These are phyloP conservation scores for Albophoma yamanashiensis DNA, from an alignment of 2,329 filamentous ascomycete species.

Conservation along the genomic window DNA sequence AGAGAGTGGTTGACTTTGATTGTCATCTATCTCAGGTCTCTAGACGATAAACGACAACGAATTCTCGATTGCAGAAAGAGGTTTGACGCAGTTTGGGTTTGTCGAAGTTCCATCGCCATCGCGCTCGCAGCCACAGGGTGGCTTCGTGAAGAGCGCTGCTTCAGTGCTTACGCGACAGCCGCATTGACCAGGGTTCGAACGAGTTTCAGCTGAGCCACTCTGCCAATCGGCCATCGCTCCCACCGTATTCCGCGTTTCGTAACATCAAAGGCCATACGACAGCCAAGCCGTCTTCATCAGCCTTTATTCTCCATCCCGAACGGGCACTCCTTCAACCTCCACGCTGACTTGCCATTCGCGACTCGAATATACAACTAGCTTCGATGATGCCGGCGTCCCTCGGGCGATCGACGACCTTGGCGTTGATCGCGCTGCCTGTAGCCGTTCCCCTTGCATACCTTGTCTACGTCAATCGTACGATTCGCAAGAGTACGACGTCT, in stretches of 20 bases:
- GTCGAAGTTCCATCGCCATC: too few relatives aligned
- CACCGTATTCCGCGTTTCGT: background rate
- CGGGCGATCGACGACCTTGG: background rate
- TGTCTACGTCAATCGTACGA: conserved; percentile 4
- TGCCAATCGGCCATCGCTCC: background rate
- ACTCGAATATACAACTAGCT: too few relatives aligned
- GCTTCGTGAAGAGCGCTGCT: background rate
- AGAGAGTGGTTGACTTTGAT: background rate
- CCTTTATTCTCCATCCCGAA: background rate
- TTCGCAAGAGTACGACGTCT: conserved; percentile 5
- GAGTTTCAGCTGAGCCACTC: background rate
- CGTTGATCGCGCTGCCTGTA: conserved; percentile 1
- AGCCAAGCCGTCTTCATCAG: background rate
- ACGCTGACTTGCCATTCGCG: too few relatives aligned
- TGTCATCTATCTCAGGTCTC: background rate
- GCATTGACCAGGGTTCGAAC: background rate
- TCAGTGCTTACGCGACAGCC: background rate
- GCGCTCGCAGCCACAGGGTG: background rate
- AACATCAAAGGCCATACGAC: background rate
- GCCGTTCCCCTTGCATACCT: conserved; percentile 7
- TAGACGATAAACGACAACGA: background rate
- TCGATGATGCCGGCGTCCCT: background rate
- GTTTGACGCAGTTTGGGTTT: background rate
- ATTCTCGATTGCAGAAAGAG: background rate
- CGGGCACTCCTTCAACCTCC: too few relatives aligned